A percentile compares a stretch with the other conserved stretches of the same genome.
Evolutionary conservation across 2,329 filamentous ascomycete species (phyloP).

Genomic region (Exserohilum rostratum): DNA sequence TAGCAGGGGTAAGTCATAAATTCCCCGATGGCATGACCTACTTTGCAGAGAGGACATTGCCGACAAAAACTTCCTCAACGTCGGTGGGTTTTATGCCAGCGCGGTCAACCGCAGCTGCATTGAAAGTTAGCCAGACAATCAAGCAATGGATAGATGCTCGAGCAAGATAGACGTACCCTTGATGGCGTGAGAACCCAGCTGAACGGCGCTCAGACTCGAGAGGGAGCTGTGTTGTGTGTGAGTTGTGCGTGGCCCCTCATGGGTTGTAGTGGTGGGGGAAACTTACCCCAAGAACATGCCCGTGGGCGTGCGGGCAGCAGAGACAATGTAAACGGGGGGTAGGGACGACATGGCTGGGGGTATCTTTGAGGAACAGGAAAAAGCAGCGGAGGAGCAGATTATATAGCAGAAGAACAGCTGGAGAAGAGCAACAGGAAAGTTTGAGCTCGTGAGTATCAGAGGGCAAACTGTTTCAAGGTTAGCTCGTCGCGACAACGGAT

Average conservation of each 20-base stretch:
- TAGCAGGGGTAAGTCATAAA: conserved; percentile 1
- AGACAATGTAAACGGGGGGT: conserved; percentile 94
- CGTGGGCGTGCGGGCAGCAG: conserved; percentile 85
- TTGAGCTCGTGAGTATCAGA: conserved; percentile 8
- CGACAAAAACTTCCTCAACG: conserved; percentile 96
- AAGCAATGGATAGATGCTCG: conserved; percentile 5
- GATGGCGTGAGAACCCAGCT: conserved; percentile 90
- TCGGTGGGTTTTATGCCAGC: conserved; percentile 86
- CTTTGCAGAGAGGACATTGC: conserved; percentile 97
- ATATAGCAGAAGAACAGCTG: conserved; percentile 2
- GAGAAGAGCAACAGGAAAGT: conserved; percentile 1
- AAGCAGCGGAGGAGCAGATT: too few species aligned
- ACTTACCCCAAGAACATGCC: conserved; percentile 91
- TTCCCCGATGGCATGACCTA: conserved; percentile 53
- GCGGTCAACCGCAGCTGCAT: conserved; percentile 76
- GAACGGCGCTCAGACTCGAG: conserved; percentile 81
- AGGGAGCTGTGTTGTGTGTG: conserved; percentile 69
- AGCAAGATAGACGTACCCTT: conserved; percentile 67
- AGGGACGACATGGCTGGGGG: conserved; percentile 74
- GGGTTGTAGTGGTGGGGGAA: conserved; percentile 3
- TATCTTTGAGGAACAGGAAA: conserved; percentile 14
- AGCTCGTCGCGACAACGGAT: conserved; percentile 17
- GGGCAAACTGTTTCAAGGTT: conserved; percentile 25
- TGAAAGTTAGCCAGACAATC: conserved; percentile 24
- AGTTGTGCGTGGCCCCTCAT: conserved; percentile 35